Percentiles rank a stretch among this genome's conserved stretches.
Evolutionary conservation across 495 filamentous ascomycete species (phyloP).

Genomic region (Xylaria telfairii): DNA sequence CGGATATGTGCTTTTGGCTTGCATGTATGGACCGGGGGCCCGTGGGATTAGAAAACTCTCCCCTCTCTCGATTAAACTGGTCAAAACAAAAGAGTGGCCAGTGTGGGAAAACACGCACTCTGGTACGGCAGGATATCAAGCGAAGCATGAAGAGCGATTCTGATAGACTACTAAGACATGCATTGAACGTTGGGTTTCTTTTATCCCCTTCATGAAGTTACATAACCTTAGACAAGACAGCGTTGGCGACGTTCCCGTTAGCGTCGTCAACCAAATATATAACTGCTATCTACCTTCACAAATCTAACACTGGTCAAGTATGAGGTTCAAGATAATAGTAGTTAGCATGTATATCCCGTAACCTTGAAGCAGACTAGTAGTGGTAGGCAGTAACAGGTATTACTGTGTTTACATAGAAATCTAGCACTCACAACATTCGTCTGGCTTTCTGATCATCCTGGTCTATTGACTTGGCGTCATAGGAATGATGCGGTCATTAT

Average conservation of each 20-base stretch:
- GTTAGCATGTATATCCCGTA: not conserved
- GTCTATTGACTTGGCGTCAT: not conserved
- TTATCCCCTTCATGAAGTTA: not conserved
- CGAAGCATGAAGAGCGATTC: not conserved
- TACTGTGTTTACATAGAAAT: not conserved
- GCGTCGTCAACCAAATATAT: not conserved
- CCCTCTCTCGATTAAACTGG: not conserved
- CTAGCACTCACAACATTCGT: not conserved
- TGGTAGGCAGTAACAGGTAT: not conserved
- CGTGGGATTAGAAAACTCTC: not conserved
- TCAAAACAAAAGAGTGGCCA: not conserved
- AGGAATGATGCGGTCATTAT: not conserved
- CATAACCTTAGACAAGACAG: slow-evolving; percentile 14
- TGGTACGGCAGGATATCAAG: not conserved
- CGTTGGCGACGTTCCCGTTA: not conserved
- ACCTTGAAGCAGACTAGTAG: no score
- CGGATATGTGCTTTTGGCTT: not conserved
- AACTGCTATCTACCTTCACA: not conserved
- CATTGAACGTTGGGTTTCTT: not conserved
- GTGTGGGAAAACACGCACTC: not conserved
- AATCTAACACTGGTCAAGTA: not conserved
- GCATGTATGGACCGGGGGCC: not conserved
- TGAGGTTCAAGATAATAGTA: not conserved
- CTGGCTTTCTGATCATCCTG: not conserved
- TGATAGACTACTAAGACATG: slow-evolving; percentile 8